Evolutionary conservation across 2,329 filamentous ascomycete genomes (phyloP), one percentile per base, ranked within the genome.

Genomic region (Botrytis tulipae): DNA sequence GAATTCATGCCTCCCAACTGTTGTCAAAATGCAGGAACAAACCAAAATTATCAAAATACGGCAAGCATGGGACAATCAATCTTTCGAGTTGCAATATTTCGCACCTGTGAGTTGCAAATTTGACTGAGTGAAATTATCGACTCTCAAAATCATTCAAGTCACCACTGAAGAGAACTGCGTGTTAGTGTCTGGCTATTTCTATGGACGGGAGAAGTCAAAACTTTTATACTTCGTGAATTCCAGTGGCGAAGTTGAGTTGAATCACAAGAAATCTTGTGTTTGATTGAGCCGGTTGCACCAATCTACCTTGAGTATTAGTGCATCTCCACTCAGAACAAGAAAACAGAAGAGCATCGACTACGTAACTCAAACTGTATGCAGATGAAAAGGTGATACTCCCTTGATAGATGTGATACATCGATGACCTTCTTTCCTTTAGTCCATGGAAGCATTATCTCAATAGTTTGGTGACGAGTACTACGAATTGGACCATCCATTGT

Each of bases 281-380:
- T 51, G 20, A 66, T 51, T 37, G 12, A 35, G 29, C 44, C 25
- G 29, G 3, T 22, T 37, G 18, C 3, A 51, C 14, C 40, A 63
- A 44, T 29, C 32, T 54, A 40, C 22, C 32, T 40, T 25, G 8
- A 14, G 12, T 20, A 54, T 67, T 54, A 8, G 32, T 8, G 18
- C 12, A n/a, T 10, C 32, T 40, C 46, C n/a, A 40, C 35, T n/a
- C 35, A 16, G 25, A 37, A 16, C 16, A 35, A 4, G n/a, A 29
- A 16, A 40, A n/a, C 12, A 32, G 16, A 29, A 57, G 9, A 42
- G n/a, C 12, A 22, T 29, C 35, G 22, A 57, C 18, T 37, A 42
- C 32, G 10, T 16, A 16, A 1, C 0, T 0, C 18, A 5, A 22
- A 29, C 6, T 22, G n/a, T 8, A 9, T 14, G 9, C 29, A 57